These are phyloP conservation scores for Ustilago esculenta DNA, from an alignment of 1,284 basidiomycete genomes.

Conservation along the genomic window DNA sequence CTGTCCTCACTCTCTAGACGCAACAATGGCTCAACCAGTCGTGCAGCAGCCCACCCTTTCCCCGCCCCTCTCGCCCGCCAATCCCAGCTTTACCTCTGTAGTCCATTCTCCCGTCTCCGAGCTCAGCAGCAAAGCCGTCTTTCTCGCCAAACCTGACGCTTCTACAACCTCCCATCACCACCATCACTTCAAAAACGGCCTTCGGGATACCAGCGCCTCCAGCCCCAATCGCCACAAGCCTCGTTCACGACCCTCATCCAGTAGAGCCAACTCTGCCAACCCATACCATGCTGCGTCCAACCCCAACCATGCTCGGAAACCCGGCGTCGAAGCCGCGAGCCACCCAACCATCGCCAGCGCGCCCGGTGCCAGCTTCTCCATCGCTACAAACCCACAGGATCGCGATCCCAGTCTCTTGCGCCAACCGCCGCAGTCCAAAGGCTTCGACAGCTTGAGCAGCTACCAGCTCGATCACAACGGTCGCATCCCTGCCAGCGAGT, in stretches of 20 bases:
- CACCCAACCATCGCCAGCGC: slow-evolving; percentile 29
- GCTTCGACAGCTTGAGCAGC: slow-evolving; percentile 27
- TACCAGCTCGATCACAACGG: slow-evolving; percentile 42
- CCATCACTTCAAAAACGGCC: slow-evolving; percentile 13
- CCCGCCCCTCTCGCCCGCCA: slow-evolving; percentile 34
- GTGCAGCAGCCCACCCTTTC: slow-evolving; percentile 36
- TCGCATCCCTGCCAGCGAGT: slow-evolving; percentile 43
- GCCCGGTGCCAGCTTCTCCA: slow-evolving; percentile 41
- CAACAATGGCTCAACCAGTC: slow-evolving; percentile 33
- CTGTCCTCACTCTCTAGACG: not conserved
- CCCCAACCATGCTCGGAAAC: not conserved
- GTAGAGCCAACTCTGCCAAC: not conserved
- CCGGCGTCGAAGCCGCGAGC: slow-evolving; percentile 36
- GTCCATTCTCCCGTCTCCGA: slow-evolving; percentile 16
- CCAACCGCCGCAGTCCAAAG: slow-evolving; percentile 20
- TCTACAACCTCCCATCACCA: slow-evolving; percentile 4
- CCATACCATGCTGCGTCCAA: not conserved
- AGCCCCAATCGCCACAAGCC: slow-evolving; percentile 5
- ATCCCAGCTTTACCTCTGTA: slow-evolving; percentile 2
- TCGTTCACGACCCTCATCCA: slow-evolving; percentile 7
- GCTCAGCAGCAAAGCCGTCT: not conserved
- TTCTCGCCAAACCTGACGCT: slow-evolving; percentile 2
- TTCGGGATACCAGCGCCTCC: slow-evolving; percentile 7
- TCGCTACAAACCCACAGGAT: slow-evolving; percentile 46
- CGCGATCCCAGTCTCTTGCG: slow-evolving; percentile 40